Conservation (phyloP, 2,329 filamentous ascomycete genomes). For the Purpureocillium takamizusanense region DNA sequence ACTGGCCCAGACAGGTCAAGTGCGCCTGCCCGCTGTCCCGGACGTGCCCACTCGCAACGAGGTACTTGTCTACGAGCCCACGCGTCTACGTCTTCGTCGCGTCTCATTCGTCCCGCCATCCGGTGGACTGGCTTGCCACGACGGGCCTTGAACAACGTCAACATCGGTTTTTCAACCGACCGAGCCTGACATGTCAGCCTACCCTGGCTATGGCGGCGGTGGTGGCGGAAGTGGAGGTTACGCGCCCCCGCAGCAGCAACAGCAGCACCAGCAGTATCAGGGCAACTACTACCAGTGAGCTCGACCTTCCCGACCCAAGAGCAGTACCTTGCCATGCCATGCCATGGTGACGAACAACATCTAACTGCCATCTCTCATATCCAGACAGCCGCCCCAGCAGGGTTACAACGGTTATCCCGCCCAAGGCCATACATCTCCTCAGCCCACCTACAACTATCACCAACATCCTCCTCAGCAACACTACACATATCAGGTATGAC, state of each 20-base stretch:
- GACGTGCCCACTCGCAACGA: background rate
- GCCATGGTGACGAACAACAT: no score
- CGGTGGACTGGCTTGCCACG: background rate
- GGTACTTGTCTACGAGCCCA: background rate
- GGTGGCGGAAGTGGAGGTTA: conserved; percentile 35
- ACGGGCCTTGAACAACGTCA: background rate
- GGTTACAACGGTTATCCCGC: conserved; percentile 31
- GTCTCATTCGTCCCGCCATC: no score
- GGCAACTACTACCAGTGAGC: conserved; percentile 19
- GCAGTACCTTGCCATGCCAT: background rate
- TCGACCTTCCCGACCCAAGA: no score
- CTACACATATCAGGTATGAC: conserved; percentile 26
- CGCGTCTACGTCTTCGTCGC: no score
- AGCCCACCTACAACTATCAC: conserved; percentile 37
- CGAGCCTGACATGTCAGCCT: conserved; percentile 48
- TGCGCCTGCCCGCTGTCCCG: background rate
- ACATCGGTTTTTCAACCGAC: background rate
- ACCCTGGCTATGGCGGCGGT: conserved; percentile 46
- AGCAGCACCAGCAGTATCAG: conserved; percentile 30
- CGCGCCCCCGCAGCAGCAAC: conserved; percentile 28
- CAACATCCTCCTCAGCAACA: conserved; percentile 30
- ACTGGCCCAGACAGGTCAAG: background rate
- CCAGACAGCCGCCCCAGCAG: conserved; percentile 7
- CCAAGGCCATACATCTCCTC: conserved; percentile 36
- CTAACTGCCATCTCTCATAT: background rate